Base-by-base conservation (phyloP, 2,329 filamentous ascomycete genomes). In the Tolypocladium amazonense region DNA sequence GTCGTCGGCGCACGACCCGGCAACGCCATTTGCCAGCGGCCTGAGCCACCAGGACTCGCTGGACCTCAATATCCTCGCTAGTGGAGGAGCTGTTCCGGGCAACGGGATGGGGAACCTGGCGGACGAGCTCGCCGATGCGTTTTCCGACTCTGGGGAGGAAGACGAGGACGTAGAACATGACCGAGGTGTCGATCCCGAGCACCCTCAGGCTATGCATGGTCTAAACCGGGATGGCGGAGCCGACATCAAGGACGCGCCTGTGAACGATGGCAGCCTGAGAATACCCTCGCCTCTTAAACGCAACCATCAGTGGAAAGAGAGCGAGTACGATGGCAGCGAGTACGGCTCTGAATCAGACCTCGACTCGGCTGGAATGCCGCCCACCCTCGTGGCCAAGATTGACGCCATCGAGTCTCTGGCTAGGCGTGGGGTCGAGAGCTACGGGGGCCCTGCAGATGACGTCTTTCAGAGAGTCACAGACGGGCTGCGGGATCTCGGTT, bases 71-170 rank as follows among this genome's bases (percentile, higher is more conserved):
- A 71, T 76, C n/a, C 76, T 81, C 56, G 72, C 73, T 61, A 71
- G 70, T 59, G 75, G 72, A 50, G 78, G 72, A 43, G 72, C 72
- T 54, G 74, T 72, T 30, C 70, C 71, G 3, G 76, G 75, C 56
- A 84, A 84, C 62, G 87, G 87, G 11, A 77, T 91, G 63, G 90
- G 89, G 38, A 92, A 91, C 66, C 73, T 94, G 56, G 90, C 90
- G 1, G 90, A 93, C 72, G 90, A 94, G 72, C 77, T 94, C 56
- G 90, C 88, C 1, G 88, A 89, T 68, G 86, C 87, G 4, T 84
- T 88, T 71, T 85, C 83, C 52, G 85, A 85, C 39, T 87, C 85
- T 11, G 84, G 82, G 60, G 85, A 84, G 47, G 84, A 86, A 62
- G 85, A 84, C 45, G 84, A 86, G 45, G 81, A 80, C 25, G 79